Evolutionary conservation across 768 basidiomycete genomes (phyloP), one percentile per base, ranked within the genome.

Genomic region (Boletus reticuloceps): DNA sequence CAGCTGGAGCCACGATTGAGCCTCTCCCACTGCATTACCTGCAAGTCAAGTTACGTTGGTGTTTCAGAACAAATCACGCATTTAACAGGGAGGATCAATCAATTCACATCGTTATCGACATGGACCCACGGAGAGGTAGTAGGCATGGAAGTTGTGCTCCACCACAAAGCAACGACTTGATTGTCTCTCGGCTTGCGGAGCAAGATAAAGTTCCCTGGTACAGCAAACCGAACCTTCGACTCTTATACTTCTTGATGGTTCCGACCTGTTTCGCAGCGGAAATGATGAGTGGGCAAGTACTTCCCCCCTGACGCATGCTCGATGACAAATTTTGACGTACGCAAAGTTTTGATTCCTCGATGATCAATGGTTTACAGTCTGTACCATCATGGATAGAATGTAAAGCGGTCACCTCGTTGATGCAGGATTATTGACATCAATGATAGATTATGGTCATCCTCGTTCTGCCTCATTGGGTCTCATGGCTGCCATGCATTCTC

Each of bases 331-430:
- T 45, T 43, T 61, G 31, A 59, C 8, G 8, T 2, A 14, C 11
- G n/a, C 16, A 34, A 42, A 60, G 60, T 3, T 59, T 59, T 14
- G 43, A 60, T 3, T 79, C 81, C 0, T 81, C 82, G 4, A 84
- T 84, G 83, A 75, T 84, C 64, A 85, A 84, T 60, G 82, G 82
- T 38, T 64, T 85, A 32, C 83, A 85, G 62, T 80, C 82, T 0
- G 82, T 85, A 14, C 68, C 76, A 20, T 78, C 81, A 0, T 85
- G 82, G 81, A 74, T 79, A 56, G 69, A 67, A 6, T 84, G 83
- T 84, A 50, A 56, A 77, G 56, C 6, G 1, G 7, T 19, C 38
- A n/a, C n/a, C 6, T 39, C 38, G 8, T 39, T n/a, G 38, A 9
- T 11, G 7, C 14, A 39, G 38, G 17, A 14, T 17, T 29, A 9